phyloP scores from a whole-genome alignment of 192 early-diverging fungal genomes.

The Dissophora ornata region DNA sequence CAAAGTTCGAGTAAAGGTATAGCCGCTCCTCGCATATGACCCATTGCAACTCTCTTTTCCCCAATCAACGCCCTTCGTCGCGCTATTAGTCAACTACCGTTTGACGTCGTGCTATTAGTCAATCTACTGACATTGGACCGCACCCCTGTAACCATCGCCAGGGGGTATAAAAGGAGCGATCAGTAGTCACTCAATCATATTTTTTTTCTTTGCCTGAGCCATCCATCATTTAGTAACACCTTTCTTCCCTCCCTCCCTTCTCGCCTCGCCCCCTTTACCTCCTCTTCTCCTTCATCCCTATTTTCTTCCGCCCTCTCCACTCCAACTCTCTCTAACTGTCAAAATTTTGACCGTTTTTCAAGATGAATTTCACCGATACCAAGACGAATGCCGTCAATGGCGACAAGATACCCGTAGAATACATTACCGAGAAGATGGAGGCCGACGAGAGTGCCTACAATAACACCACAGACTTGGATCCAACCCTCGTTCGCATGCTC shows the following conservation, averaged over 20 bases:
- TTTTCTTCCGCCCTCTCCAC: not conserved
- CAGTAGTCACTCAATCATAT: too few relatives aligned
- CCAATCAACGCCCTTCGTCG: too few relatives aligned
- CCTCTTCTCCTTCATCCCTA: not conserved
- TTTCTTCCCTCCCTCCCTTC: not conserved
- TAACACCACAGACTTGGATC: slow-evolving; percentile 1
- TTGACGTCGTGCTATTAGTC: too few relatives aligned
- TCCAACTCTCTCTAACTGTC: not conserved
- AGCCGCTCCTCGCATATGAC: too few relatives aligned
- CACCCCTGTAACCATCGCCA: too few relatives aligned
- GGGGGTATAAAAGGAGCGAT: too few relatives aligned
- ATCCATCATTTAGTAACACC: too few relatives aligned
- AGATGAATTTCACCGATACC: slow-evolving; percentile 8
- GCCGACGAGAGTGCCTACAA: slow-evolving; percentile 7
- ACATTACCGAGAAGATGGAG: slow-evolving; percentile 9
- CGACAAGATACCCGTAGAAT: slow-evolving; percentile 17
- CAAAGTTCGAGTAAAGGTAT: too few relatives aligned
- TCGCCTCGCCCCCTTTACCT: not conserved
- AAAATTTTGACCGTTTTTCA: not conserved
- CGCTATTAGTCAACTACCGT: too few relatives aligned
- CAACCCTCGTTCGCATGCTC: slow-evolving; percentile 42
- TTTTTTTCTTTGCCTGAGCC: too few relatives aligned
- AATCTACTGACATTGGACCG: too few relatives aligned
- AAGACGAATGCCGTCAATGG: not conserved
- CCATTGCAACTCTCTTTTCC: too few relatives aligned